Base-by-base conservation (phyloP, 1,284 basidiomycete species). In the Leccinum ponderosum region DNA sequence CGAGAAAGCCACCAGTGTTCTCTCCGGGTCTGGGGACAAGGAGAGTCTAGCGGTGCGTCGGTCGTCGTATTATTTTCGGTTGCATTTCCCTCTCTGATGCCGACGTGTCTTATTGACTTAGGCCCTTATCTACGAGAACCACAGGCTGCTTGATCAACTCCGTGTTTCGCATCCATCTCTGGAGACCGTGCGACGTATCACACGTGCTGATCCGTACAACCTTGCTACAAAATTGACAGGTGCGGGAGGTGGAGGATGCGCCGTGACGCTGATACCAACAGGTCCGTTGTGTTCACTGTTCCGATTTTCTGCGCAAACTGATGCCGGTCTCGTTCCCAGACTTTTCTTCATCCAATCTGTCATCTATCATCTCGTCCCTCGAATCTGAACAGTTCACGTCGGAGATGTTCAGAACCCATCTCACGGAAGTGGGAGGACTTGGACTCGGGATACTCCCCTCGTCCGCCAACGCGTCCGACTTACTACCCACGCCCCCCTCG, bases 181-280 rank as follows among this genome's bases (percentile, higher is more conserved):
- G 56, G 97, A 99, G 76, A 78, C 82, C 44, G 95, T 98, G 68
- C 87, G 90, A 58, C 77, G 81, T 33, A 87, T 84, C 68, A 94
- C 95, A 0, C 77, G 80, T 4, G 79, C 80, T 14, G 70, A 78
- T 63, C 87, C 88, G 6, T 92, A 90, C 76, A 78, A 78, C 6
- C 80, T 99, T 53, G 88, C 89, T 66, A 98, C 97, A n/a, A 99
- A 99, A 80, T 78, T 99, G 58, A 99, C 97, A 2, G 97, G 97
- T 47, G 97, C 97, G 3, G 97, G 97, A n/a, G 97, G 97, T 29
- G 97, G 97, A 15, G 97, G 97, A 15, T 99, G 97, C 71, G 92
- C 97, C 2, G 95, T 99, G 29, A 98, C 96, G 5, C 85, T 99
- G 35, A 83, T 99, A 56, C 96, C 96, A 55, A 95, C 98, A 77